Percentiles rank a stretch among this genome's conserved stretches.
Evolutionary conservation across 345 rosid species (phyloP).

Genomic region (Pseudoturritis turrita): DNA sequence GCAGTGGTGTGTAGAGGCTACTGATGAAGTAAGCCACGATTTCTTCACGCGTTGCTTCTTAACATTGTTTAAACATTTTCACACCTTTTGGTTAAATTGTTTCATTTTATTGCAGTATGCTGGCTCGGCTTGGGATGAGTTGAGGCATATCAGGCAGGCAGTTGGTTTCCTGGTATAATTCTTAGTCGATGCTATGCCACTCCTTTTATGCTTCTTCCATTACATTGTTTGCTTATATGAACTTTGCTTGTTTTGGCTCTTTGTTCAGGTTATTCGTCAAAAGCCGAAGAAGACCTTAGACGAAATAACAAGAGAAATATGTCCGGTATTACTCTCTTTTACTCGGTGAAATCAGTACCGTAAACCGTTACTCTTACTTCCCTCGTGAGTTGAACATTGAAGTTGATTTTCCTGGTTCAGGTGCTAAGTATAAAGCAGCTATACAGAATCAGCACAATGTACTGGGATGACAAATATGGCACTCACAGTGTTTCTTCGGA

Average conservation of each 20-base stretch:
- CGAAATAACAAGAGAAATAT: constrained; percentile 91
- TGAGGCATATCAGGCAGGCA: constrained; percentile 85
- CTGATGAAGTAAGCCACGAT: constrained; percentile 57
- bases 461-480: constrained; percentile 89
- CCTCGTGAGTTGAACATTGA: background rate
- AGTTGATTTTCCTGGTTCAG: constrained; percentile 32
- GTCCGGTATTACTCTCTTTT: background rate
- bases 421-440: constrained; percentile 78
- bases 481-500: constrained; percentile 80
- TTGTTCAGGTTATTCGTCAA: constrained; percentile 80
- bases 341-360: background rate
- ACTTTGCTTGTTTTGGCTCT: background rate
- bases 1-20: constrained; percentile 68
- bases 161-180: constrained; percentile 72
- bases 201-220: background rate
- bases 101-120: constrained; percentile 49
- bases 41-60: constrained; percentile 5
- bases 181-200: too few relatives aligned
- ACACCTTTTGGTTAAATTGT: too few relatives aligned
- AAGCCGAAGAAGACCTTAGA: constrained; percentile 86
- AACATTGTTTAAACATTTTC: background rate
- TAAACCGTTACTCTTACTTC: background rate
- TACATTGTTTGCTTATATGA: background rate
- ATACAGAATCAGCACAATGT: constrained; percentile 87
- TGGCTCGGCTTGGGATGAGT: constrained; percentile 86